Evolutionary conservation across 2,329 filamentous ascomycete genomes (phyloP).

Genomic region (Metarhizium humberi): DNA sequence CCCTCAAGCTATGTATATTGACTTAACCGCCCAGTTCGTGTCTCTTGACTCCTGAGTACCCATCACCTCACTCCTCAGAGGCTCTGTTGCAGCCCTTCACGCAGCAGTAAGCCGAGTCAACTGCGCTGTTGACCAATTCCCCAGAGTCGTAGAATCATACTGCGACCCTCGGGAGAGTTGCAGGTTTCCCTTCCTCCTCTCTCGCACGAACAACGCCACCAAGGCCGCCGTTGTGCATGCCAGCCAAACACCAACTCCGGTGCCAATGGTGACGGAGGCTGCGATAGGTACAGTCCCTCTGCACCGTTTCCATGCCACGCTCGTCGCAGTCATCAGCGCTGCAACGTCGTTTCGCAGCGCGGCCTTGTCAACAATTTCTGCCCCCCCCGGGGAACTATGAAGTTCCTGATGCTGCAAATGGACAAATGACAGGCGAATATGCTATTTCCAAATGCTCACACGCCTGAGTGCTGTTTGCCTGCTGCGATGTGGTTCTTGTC

Average conservation of each 20-base stretch:
- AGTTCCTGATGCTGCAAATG: background rate
- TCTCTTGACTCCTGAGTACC: background rate
- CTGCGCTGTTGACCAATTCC: background rate
- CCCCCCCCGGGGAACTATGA: background rate
- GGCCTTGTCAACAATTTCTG: background rate
- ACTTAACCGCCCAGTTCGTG: background rate
- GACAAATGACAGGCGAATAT: background rate
- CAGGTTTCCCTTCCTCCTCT: background rate
- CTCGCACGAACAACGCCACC: background rate
- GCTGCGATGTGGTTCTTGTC: background rate
- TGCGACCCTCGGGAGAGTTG: background rate
- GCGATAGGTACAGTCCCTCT: too few relatives aligned
- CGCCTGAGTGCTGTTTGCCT: background rate
- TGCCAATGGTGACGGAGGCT: too few relatives aligned
- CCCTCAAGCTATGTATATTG: background rate
- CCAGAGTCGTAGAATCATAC: background rate
- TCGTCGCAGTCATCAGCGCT: background rate
- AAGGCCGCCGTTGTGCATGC: too few relatives aligned
- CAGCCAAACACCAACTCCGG: too few relatives aligned
- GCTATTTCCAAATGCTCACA: background rate
- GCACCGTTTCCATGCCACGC: too few relatives aligned
- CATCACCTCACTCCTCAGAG: too few relatives aligned
- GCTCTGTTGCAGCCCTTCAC: too few relatives aligned
- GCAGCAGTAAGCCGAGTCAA: background rate
- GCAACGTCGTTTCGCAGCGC: background rate